Percentiles rank a stretch among this genome's conserved stretches.
Evolutionary conservation across 2,329 filamentous ascomycete species (phyloP).

Genomic region (Chaetothyriales sp.): DNA sequence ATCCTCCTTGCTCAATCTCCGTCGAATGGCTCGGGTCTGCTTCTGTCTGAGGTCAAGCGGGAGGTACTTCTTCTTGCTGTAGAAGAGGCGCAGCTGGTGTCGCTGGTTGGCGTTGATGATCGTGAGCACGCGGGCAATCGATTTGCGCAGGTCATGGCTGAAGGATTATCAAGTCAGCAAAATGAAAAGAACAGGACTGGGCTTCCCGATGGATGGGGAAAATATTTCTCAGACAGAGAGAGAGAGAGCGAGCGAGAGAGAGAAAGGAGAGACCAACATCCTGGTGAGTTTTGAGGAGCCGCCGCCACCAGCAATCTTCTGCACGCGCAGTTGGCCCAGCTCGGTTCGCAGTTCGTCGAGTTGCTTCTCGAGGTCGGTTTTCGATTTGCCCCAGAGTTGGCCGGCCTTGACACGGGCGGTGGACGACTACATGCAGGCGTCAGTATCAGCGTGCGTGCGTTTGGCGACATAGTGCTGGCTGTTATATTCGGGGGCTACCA

Average conservation of each 20-base stretch:
- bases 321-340: slow-evolving; percentile 88
- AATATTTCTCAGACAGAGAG: neutral
- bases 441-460: neutral
- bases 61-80: slow-evolving; percentile 99
- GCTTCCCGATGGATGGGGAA: neutral
- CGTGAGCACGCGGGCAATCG: slow-evolving; percentile 95
- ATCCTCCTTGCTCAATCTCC: slow-evolving; percentile 86
- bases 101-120: slow-evolving; percentile 99
- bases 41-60: slow-evolving; percentile 97
- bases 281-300: slow-evolving; percentile 91
- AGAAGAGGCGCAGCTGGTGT: slow-evolving; percentile 94
- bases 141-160: slow-evolving; percentile 98
- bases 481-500: neutral
- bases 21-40: slow-evolving; percentile 95
- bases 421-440: slow-evolving; percentile 34
- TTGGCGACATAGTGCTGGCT: neutral
- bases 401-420: slow-evolving; percentile 72
- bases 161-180: slow-evolving; percentile 20
- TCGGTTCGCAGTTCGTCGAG: slow-evolving; percentile 91
- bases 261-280: slow-evolving; percentile 53
- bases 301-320: slow-evolving; percentile 79
- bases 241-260: neutral
- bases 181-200: neutral
- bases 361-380: slow-evolving; percentile 94
- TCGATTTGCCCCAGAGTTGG: slow-evolving; percentile 98